Conservation (phyloP, 768 basidiomycete genomes). For the Kwoniella dejecticola region DNA sequence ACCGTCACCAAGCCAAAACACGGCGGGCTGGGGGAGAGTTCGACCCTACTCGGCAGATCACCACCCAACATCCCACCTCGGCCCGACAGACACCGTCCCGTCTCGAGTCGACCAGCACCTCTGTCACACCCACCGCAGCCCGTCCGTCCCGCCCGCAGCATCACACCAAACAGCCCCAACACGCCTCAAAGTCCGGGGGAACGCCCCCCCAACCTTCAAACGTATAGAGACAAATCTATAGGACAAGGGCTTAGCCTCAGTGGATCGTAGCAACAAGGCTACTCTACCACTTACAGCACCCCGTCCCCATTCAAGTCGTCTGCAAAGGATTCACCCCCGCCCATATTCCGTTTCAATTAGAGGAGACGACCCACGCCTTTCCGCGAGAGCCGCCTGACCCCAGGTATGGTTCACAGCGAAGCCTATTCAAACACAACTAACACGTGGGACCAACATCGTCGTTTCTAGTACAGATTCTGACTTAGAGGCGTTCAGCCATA, state of each 20-base stretch:
- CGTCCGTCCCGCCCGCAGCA: neutral
- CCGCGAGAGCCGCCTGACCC: slow-evolving; percentile 59
- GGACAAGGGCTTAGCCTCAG: slow-evolving; percentile 74
- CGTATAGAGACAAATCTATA: slow-evolving; percentile 63
- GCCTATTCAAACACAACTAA: slow-evolving; percentile 68
- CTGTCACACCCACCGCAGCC: neutral
- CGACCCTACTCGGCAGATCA: neutral
- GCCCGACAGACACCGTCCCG: slow-evolving; percentile 34
- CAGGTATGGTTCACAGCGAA: slow-evolving; percentile 71
- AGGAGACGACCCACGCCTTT: slow-evolving; percentile 63
- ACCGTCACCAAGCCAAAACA: neutral
- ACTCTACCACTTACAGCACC: slow-evolving; percentile 76
- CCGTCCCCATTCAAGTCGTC: slow-evolving; percentile 74
- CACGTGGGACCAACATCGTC: slow-evolving; percentile 70
- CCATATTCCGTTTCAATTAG: slow-evolving; percentile 68
- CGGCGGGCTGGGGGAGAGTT: slow-evolving; percentile 33
- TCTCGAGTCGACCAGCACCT: neutral
- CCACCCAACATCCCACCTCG: neutral
- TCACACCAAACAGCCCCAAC: neutral
- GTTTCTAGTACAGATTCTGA: slow-evolving; percentile 76
- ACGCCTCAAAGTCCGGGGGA: neutral
- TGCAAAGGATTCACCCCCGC: slow-evolving; percentile 75
- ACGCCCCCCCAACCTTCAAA: slow-evolving; percentile 17
- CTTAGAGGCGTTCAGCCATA: slow-evolving; percentile 84
- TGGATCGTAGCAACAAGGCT: slow-evolving; percentile 77